Percentiles rank a stretch among this genome's conserved stretches.
These are phyloP conservation scores for Pseudopithomyces chartarum DNA, from an alignment of 2,329 filamentous ascomycete species.

Conservation along the genomic window DNA sequence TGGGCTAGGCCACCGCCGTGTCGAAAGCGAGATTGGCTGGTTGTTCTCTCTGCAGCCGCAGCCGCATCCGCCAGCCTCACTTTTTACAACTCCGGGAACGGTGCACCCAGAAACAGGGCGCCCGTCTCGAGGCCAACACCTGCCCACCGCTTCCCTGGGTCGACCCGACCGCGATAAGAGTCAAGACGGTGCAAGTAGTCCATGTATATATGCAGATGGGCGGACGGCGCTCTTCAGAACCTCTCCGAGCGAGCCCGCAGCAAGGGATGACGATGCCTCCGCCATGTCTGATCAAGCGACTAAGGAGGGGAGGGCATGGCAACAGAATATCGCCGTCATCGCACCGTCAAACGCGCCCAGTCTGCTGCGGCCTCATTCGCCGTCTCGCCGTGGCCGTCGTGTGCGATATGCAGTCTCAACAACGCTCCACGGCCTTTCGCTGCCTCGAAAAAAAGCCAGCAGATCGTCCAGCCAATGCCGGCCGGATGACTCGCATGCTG, in stretches of 20 bases:
- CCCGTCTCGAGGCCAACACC: conserved; percentile 1
- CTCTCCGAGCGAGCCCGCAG: no score
- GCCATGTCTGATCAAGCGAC: no score
- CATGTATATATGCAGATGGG: no score
- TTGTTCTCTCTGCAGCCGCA: conserved; percentile 8
- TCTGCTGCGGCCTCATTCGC: not conserved
- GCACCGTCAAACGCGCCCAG: not conserved
- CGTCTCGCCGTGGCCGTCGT: not conserved
- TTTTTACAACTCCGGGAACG: conserved; percentile 19
- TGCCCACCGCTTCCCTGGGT: conserved; percentile 1
- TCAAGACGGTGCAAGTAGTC: no score
- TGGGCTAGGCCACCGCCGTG: conserved; percentile 14
- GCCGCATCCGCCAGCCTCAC: conserved; percentile 35
- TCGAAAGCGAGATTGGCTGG: conserved; percentile 29
- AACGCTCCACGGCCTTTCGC: not conserved
- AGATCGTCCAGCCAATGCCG: conserved; percentile 1
- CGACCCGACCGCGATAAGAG: no score
- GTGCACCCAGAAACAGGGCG: conserved; percentile 29
- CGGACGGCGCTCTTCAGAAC: no score
- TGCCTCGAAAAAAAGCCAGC: conserved; percentile 2
- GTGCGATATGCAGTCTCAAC: not conserved
- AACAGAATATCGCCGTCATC: no score
- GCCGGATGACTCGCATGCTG: not conserved
- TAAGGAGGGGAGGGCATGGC: no score
- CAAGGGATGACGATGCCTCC: no score